Conservation (phyloP, 768 basidiomycete genomes). For the Xanthoconium purpureum region DNA sequence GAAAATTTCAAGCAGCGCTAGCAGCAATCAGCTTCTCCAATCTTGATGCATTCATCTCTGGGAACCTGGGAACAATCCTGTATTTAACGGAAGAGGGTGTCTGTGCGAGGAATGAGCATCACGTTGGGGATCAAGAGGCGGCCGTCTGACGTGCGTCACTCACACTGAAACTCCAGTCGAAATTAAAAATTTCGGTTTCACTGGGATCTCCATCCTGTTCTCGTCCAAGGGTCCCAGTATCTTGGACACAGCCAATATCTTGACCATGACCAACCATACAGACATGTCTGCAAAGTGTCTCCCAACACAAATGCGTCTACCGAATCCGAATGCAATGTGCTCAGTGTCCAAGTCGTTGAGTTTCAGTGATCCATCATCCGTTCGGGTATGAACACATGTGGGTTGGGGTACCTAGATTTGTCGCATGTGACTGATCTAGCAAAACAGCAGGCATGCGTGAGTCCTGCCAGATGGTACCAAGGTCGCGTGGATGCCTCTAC, state of each 20-base stretch:
- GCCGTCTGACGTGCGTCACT: no score
- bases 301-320: slow-evolving; percentile 23
- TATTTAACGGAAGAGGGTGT: no score
- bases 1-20: no score
- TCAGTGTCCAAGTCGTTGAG: neutral
- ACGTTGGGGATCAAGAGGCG: no score
- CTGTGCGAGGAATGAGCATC: no score
- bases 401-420: slow-evolving; percentile 32
- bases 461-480: no score
- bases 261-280: slow-evolving; percentile 10
- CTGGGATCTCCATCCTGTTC: slow-evolving; percentile 1
- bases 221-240: slow-evolving; percentile 8
- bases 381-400: slow-evolving; percentile 37
- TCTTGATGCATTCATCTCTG: no score
- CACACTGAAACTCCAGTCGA: neutral
- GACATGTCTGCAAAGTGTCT: slow-evolving; percentile 18
- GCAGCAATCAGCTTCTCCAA: no score
- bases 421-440: no score
- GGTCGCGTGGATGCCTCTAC: no score
- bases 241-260: slow-evolving; percentile 11
- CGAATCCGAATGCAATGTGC: slow-evolving; percentile 23
- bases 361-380: slow-evolving; percentile 21
- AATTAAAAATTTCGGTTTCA: slow-evolving; percentile 7
- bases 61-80: no score
- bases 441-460: no score